phyloP scores from a whole-genome alignment of 495 filamentous ascomycete species.

The Pyrenopolyporus hunteri region DNA sequence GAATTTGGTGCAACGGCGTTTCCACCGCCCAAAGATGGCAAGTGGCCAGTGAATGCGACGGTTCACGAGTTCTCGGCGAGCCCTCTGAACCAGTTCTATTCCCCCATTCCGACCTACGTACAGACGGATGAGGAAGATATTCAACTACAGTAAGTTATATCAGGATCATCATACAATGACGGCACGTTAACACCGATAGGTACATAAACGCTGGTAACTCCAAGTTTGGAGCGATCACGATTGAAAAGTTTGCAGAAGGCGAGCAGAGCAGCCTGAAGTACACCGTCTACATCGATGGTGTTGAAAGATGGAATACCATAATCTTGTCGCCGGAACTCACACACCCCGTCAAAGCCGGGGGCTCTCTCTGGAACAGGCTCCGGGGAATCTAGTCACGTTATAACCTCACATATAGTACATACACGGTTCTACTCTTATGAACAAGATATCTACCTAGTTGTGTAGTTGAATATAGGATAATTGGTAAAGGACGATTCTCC shows the following conservation, averaged over 20 bases:
- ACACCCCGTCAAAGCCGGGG: constrained; percentile 33
- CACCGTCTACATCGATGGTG: constrained; percentile 80
- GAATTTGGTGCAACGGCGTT: constrained; percentile 94
- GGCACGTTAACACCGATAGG: constrained; percentile 44
- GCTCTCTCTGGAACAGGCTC: constrained; percentile 51
- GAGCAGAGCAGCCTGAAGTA: constrained; percentile 74
- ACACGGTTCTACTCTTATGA: constrained; percentile 7
- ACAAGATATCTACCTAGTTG: neutral
- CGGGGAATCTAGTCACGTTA: constrained; percentile 21
- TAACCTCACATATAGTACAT: constrained; percentile 9
- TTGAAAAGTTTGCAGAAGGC: constrained; percentile 65
- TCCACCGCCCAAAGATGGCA: constrained; percentile 66
- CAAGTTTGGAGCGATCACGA: constrained; percentile 90
- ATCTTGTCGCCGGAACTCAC: constrained; percentile 56
- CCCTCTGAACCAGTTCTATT: constrained; percentile 90
- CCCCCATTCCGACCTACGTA: constrained; percentile 81
- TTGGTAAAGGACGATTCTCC: too few relatives aligned
- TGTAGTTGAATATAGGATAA: neutral
- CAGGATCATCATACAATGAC: neutral
- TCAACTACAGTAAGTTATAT: constrained; percentile 67
- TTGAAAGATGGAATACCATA: constrained; percentile 74
- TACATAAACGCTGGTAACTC: constrained; percentile 86
- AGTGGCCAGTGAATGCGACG: constrained; percentile 63
- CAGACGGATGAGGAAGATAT: constrained; percentile 81
- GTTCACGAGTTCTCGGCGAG: constrained; percentile 89